A percentile compares a stretch with the other conserved stretches of the same genome.
Conservation (phyloP, 106 monocot species). For the Acorus gramineus region DNA sequence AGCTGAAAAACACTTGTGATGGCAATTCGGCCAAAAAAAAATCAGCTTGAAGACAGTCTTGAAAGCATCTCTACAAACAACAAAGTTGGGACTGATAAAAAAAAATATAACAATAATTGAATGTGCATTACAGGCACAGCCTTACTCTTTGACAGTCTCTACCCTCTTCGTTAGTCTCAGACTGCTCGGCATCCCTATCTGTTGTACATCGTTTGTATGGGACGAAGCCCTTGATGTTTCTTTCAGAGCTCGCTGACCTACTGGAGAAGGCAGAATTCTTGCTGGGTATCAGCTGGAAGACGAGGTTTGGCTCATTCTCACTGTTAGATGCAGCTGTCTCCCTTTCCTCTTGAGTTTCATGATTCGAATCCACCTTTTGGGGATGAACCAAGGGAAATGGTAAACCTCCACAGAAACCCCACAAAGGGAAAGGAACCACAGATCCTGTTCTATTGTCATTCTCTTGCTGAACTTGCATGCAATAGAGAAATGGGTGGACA, state of each 20-base stretch:
- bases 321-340: neutral
- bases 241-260: neutral
- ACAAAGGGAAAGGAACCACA: slow-evolving; percentile 23
- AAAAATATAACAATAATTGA: neutral
- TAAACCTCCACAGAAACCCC: slow-evolving; percentile 22
- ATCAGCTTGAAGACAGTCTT: too few species aligned
- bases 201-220: slow-evolving; percentile 56
- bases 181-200: slow-evolving; percentile 17
- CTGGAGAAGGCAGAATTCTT: slow-evolving; percentile 11
- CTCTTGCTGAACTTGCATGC: slow-evolving; percentile 14
- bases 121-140: slow-evolving; percentile 24
- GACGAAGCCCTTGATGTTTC: slow-evolving; percentile 38
- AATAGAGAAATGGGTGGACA: slow-evolving; percentile 28
- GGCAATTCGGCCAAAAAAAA: too few species aligned
- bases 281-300: slow-evolving; percentile 3
- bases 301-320: neutral
- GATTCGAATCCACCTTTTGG: neutral
- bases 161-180: neutral
- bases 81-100: too few species aligned
- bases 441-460: neutral
- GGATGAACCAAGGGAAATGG: slow-evolving; percentile 16
- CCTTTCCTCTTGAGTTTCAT: slow-evolving; percentile 2
- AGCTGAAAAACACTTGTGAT: too few species aligned
- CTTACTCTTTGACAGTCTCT: slow-evolving; percentile 14
- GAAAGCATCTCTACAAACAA: too few species aligned